These are phyloP conservation scores for Trametes sanguinea DNA, from an alignment of 768 basidiomycete genomes.

Conservation along the genomic window DNA sequence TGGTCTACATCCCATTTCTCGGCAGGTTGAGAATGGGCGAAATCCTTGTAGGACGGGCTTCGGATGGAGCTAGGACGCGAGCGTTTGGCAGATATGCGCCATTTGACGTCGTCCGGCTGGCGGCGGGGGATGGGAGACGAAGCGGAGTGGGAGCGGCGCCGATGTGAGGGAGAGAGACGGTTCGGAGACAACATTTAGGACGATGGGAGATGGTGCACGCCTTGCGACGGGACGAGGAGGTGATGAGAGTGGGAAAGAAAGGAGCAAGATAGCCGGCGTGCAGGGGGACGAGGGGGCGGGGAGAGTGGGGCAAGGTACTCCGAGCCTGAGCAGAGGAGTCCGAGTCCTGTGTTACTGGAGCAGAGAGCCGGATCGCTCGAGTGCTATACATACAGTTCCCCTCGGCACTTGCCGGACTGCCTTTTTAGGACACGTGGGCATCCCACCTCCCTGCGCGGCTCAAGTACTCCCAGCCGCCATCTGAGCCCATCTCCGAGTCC, in stretches of 20 bases:
- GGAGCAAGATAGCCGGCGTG: not conserved
- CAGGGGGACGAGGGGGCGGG: not conserved
- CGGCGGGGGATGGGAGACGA: conserved; percentile 40
- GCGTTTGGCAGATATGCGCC: conserved; percentile 52
- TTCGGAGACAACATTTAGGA: conserved; percentile 39
- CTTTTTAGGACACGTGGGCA: not conserved
- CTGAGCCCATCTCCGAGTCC: not conserved
- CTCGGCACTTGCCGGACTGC: conserved; percentile 13
- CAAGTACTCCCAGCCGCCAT: not conserved
- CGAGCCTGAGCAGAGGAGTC: too few relatives aligned
- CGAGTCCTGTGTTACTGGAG: too few relatives aligned
- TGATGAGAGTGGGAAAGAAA: not conserved
- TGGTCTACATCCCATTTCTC: conserved; percentile 55
- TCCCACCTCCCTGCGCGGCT: conserved; percentile 7
- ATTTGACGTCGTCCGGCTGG: conserved; percentile 41
- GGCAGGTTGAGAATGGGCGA: conserved; percentile 31
- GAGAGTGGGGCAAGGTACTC: too few relatives aligned
- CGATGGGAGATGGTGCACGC: conserved; percentile 17
- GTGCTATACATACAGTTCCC: conserved; percentile 16
- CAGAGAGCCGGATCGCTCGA: too few relatives aligned
- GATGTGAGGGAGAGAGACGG: conserved; percentile 39
- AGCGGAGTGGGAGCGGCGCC: conserved; percentile 58
- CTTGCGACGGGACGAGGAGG: not conserved
- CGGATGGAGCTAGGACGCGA: conserved; percentile 43
- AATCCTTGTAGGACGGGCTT: conserved; percentile 37